Conservation (phyloP, 208 protist genomes). For the Trypanosoma scelopori region DNA sequence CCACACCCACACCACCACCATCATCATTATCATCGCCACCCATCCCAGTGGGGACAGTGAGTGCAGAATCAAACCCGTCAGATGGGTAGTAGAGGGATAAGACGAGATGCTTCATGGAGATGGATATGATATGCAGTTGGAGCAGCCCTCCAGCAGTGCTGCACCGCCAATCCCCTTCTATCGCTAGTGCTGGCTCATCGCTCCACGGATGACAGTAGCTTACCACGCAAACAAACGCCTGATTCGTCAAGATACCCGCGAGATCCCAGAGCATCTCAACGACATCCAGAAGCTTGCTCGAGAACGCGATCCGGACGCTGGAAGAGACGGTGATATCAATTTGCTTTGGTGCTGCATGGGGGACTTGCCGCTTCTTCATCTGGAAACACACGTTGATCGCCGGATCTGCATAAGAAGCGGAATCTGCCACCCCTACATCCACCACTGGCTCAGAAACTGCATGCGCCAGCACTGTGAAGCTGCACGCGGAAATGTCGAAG, state of each 20-base stretch:
- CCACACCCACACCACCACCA: not conserved
- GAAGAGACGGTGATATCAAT: slow-evolving; percentile 18
- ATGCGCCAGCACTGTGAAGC: slow-evolving; percentile 9
- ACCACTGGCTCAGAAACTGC: not conserved
- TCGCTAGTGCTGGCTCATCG: slow-evolving; percentile 5
- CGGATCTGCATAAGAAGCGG: not conserved
- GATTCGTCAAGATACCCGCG: slow-evolving; percentile 33
- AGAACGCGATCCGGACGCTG: slow-evolving; percentile 15
- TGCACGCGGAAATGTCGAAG: not conserved
- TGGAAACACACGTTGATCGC: slow-evolving; percentile 2
- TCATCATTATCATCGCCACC: too few species aligned
- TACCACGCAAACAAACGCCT: slow-evolving; percentile 26
- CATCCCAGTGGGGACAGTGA: too few species aligned
- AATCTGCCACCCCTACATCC: not conserved
- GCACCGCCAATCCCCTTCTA: slow-evolving; percentile 19
- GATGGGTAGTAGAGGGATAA: slow-evolving; percentile 23
- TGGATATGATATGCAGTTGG: slow-evolving; percentile 3
- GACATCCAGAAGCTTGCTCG: slow-evolving; percentile 25
- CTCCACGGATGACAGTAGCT: slow-evolving; percentile 33
- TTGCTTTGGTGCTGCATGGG: slow-evolving; percentile 19
- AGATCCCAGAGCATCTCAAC: slow-evolving; percentile 48
- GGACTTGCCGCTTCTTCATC: slow-evolving; percentile 5
- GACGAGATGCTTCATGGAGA: slow-evolving; percentile 1
- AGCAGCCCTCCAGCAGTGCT: slow-evolving; percentile 13
- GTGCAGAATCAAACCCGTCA: slow-evolving; percentile 20